Conservation (phyloP, 2,329 filamentous ascomycete genomes). For the Fusarium liriodendri region DNA sequence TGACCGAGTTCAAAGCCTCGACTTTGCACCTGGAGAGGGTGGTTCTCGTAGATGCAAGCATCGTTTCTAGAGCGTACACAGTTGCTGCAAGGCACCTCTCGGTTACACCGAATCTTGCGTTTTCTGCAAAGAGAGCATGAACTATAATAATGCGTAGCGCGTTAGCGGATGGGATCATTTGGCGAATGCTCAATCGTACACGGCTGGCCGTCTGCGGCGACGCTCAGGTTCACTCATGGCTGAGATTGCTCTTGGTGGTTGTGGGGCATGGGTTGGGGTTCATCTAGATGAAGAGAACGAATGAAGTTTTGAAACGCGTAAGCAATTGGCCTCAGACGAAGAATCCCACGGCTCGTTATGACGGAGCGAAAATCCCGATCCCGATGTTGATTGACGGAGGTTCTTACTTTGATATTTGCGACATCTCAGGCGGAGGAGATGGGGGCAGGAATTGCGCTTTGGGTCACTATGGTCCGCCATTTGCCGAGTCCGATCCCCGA, state of each 20-base stretch:
- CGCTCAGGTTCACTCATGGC: slow-evolving; percentile 37
- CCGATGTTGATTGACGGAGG: background rate
- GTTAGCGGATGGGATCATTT: background rate
- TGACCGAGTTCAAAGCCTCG: background rate
- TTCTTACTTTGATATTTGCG: background rate
- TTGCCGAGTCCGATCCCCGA: slow-evolving; percentile 3
- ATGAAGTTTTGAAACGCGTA: background rate
- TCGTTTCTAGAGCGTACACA: slow-evolving; percentile 52
- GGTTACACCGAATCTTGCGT: slow-evolving; percentile 59
- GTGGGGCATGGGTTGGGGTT: background rate
- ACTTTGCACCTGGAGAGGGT: background rate
- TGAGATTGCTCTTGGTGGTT: background rate
- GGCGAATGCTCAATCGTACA: slow-evolving; percentile 28
- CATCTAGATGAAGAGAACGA: background rate
- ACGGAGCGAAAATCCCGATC: background rate
- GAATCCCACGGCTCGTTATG: background rate
- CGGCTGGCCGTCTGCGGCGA: slow-evolving; percentile 44
- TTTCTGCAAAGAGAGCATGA: slow-evolving; percentile 55
- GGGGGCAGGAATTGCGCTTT: slow-evolving; percentile 11
- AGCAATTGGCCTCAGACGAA: background rate
- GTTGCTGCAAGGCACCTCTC: slow-evolving; percentile 54
- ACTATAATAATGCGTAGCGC: slow-evolving; percentile 36
- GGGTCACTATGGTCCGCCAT: slow-evolving; percentile 7
- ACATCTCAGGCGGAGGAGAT: background rate
- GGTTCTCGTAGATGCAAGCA: slow-evolving; percentile 49